Evolutionary conservation across 2,329 filamentous ascomycete genomes (phyloP).

Genomic region (Hypoxylon sp.): DNA sequence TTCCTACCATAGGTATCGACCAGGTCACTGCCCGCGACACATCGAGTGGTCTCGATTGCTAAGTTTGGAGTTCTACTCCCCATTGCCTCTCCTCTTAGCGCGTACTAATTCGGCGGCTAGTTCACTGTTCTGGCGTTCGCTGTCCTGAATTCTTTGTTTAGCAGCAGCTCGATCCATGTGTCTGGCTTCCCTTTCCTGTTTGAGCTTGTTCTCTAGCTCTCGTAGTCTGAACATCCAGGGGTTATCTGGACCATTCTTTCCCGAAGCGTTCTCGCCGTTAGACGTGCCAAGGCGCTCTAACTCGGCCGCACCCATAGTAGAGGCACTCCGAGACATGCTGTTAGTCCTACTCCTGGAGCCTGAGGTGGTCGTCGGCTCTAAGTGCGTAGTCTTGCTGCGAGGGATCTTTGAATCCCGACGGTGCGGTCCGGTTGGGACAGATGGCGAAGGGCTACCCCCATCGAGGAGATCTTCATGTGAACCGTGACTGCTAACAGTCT

Average conservation of each 20-base stretch:
- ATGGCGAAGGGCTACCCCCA: conserved; percentile 66
- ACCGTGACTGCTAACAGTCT: conserved; percentile 55
- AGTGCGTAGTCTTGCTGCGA: conserved; percentile 58
- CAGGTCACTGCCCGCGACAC: not conserved
- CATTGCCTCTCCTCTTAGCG: conserved; percentile 48
- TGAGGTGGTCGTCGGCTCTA: conserved; percentile 48
- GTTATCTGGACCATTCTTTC: conserved; percentile 67
- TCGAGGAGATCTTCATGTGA: conserved; percentile 54
- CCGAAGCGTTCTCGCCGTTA: conserved; percentile 44
- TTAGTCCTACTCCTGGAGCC: conserved; percentile 44
- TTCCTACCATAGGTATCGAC: not conserved
- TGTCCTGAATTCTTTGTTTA: conserved; percentile 71
- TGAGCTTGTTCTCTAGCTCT: conserved; percentile 89
- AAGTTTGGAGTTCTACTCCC: conserved; percentile 42
- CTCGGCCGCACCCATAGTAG: conserved; percentile 45
- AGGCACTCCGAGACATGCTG: conserved; percentile 51
- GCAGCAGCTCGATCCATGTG: conserved; percentile 88
- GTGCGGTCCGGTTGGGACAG: conserved; percentile 67
- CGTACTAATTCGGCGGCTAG: conserved; percentile 53
- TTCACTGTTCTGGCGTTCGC: conserved; percentile 54
- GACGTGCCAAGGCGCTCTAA: conserved; percentile 48
- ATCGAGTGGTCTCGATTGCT: not conserved
- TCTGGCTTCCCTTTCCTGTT: conserved; percentile 89
- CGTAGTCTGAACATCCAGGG: conserved; percentile 88
- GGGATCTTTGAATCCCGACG: conserved; percentile 51